These are phyloP conservation scores for Byssothecium circinans DNA, from an alignment of 2,329 filamentous ascomycete species.

Conservation along the genomic window DNA sequence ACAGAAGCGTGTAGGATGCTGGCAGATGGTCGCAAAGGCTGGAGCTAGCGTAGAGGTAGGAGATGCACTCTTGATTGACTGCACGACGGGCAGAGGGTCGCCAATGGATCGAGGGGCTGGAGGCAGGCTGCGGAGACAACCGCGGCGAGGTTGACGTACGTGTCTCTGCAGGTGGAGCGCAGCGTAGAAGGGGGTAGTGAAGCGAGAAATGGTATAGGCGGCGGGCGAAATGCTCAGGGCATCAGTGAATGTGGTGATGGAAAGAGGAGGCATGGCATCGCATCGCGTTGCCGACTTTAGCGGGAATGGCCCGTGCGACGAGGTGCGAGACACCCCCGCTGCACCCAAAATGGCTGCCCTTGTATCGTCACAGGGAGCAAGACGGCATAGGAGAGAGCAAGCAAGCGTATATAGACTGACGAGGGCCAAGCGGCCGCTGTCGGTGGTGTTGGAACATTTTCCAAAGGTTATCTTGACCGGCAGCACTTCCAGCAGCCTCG, in stretches of 20 bases:
- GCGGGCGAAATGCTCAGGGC: neutral
- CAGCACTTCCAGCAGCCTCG: no score
- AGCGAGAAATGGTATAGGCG: neutral
- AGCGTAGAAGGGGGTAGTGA: neutral
- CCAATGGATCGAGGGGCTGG: neutral
- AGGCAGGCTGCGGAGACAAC: conserved; percentile 1
- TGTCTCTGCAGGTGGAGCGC: neutral
- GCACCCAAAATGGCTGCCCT: neutral
- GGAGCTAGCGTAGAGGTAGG: neutral
- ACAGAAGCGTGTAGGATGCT: neutral
- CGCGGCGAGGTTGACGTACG: conserved; percentile 1
- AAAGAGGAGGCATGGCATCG: neutral
- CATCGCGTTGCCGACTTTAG: neutral
- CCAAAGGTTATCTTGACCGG: no score
- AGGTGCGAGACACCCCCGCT: neutral
- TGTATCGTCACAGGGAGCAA: neutral
- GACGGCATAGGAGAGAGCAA: no score
- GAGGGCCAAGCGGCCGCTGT: no score
- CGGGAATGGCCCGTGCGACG: neutral
- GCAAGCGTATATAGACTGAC: no score
- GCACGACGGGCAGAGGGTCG: neutral
- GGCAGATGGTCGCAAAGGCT: neutral
- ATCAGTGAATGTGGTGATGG: neutral
- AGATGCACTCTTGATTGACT: neutral
- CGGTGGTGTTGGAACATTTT: no score